Evolutionary conservation across 2,329 filamentous ascomycete genomes (phyloP).

Genomic region (Alternaria burnsii): DNA sequence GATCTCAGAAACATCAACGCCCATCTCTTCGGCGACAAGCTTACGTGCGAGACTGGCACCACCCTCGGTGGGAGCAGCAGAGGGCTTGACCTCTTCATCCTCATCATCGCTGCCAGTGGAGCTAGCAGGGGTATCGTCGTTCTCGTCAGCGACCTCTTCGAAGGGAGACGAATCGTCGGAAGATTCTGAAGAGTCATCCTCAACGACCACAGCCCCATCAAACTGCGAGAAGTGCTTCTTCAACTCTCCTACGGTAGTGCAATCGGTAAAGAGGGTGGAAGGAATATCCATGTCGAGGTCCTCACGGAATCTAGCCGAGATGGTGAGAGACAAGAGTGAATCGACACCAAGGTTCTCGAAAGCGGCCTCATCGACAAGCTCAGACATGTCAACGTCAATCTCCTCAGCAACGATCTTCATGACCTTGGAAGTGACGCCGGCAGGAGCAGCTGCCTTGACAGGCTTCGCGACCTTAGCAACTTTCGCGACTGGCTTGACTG

Average conservation of each 20-base stretch:
- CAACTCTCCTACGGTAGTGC: constrained; percentile 67
- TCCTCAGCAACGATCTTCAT: constrained; percentile 74
- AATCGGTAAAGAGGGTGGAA: constrained; percentile 67
- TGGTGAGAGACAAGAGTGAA: constrained; percentile 68
- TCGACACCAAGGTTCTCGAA: constrained; percentile 71
- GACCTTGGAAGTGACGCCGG: constrained; percentile 61
- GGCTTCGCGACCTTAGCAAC: constrained; percentile 57
- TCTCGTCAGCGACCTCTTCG: constrained; percentile 42
- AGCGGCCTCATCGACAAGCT: constrained; percentile 67
- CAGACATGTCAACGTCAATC: constrained; percentile 65
- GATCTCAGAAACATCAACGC: constrained; percentile 67
- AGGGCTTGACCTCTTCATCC: constrained; percentile 44
- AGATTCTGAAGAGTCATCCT: constrained; percentile 54
- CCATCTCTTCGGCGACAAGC: constrained; percentile 66
- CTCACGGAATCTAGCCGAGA: constrained; percentile 69
- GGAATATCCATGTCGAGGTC: constrained; percentile 67
- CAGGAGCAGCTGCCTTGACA: constrained; percentile 55
- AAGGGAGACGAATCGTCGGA: constrained; percentile 54
- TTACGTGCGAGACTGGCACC: constrained; percentile 58
- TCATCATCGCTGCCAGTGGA: constrained; percentile 59
- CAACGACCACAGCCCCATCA: constrained; percentile 52
- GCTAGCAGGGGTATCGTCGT: constrained; percentile 58
- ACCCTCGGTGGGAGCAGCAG: constrained; percentile 42
- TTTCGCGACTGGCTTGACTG: constrained; percentile 61
- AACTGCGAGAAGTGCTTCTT: constrained; percentile 64